Conservation (phyloP, 768 basidiomycete species). For the Lepiota brunneoincarnata region DNA sequence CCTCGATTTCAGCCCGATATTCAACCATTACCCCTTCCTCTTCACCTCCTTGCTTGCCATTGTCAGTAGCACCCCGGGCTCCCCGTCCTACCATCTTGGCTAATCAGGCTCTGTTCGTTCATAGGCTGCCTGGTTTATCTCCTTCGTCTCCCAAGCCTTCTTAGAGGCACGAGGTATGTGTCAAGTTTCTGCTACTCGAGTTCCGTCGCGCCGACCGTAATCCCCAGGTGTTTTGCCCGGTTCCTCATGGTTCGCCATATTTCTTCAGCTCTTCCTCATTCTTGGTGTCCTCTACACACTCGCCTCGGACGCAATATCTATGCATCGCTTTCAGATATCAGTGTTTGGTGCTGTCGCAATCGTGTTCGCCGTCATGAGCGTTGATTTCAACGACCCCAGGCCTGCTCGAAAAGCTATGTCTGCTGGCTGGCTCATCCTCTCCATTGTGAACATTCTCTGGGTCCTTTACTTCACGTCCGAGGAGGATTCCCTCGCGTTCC, state of each 20-base stretch:
- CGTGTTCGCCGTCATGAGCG: constrained; percentile 81
- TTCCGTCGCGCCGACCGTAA: constrained; percentile 4
- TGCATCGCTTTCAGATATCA: constrained; percentile 90
- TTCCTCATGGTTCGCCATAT: constrained; percentile 81
- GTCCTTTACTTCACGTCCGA: constrained; percentile 96
- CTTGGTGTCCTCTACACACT: constrained; percentile 72
- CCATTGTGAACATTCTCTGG: constrained; percentile 94
- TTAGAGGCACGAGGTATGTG: constrained; percentile 51
- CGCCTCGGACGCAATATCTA: constrained; percentile 87
- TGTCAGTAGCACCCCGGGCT: constrained; percentile 41
- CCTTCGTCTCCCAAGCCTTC: constrained; percentile 75
- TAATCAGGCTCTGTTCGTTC: constrained; percentile 22
- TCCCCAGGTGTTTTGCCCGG: constrained; percentile 48
- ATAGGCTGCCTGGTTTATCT: constrained; percentile 71
- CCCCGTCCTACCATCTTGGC: constrained; percentile 9
- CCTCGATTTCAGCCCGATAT: constrained; percentile 85
- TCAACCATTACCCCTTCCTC: constrained; percentile 89
- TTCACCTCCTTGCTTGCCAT: constrained; percentile 81
- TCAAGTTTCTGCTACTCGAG: not conserved
- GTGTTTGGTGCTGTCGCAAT: constrained; percentile 84
- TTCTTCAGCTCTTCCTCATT: constrained; percentile 71
- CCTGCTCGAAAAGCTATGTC: constrained; percentile 76
- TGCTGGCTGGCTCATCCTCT: constrained; percentile 91
- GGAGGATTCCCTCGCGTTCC: constrained; percentile 82
- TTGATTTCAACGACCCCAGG: constrained; percentile 32